Evolutionary conservation across 352 stramenopile species (phyloP), one percentile per base, ranked within the genome.

Genomic region (Phytophthora fragariaefolia): DNA sequence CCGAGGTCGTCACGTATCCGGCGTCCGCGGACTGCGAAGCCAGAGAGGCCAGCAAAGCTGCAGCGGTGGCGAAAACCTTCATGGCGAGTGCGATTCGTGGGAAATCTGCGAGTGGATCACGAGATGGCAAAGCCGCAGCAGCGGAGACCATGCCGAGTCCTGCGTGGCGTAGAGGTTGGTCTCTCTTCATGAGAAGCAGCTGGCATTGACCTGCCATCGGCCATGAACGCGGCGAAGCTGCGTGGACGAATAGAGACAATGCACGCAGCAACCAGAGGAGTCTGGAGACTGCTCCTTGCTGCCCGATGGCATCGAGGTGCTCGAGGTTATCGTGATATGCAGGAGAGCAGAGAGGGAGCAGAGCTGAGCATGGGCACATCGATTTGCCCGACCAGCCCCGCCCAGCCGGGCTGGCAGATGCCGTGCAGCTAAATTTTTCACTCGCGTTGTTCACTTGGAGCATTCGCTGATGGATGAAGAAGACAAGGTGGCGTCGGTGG

Each of bases 1-100:
- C 65, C 23, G 70, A 77, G 34, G 70, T 77, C 48, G 54, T 74
- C 26, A 77, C 70, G 50, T 53, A 77, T 9, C 59, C 70, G 4
- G 70, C 70, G 6, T 28, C 28, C 47, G 56, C 26, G 6, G 22
- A 49, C 32, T 65, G 48, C 40, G 51, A 17, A 45, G 57, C 20
- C 12, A 71, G 51, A 18, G 60, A 50, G 9, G 46, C 38, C 42
- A 71, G 9, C 1, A 66, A 23, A 17, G 58, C 57, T 24, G 52
- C 55, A 56, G 49, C 48, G 51, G 50, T 51, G 30, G 69, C 22
- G 49, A 65, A 40, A 30, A 67, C 43, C 49, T 77, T 77, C 69
- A 77, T 77, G 22, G 27, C n/a, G n/a, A 42, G 24, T n/a, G 45
- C 42, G 42, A 9, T 55, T 66, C 27, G 6, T 57, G 48, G 42